These are phyloP conservation scores for Neurospora pannonica DNA, from an alignment of 495 filamentous ascomycete species.

Conservation along the genomic window DNA sequence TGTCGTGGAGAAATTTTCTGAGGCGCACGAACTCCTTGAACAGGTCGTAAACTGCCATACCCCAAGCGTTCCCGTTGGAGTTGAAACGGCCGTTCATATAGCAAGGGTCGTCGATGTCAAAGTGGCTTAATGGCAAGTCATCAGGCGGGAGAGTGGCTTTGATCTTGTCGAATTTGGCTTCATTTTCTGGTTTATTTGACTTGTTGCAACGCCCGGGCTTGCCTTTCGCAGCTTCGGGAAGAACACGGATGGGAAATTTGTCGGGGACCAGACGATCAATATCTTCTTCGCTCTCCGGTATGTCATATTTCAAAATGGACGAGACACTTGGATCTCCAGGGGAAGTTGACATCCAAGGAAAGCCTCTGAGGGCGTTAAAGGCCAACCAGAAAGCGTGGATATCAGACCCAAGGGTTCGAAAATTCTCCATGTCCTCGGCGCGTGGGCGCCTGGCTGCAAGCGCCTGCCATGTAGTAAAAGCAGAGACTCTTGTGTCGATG, in stretches of 20 bases:
- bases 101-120: not conserved
- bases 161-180: not conserved
- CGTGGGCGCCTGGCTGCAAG: not conserved
- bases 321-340: not conserved
- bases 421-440: not conserved
- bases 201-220: not conserved
- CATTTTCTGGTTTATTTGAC: not conserved
- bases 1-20: constrained; percentile 25
- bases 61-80: not conserved
- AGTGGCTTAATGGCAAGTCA: not conserved
- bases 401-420: not conserved
- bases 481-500: not conserved
- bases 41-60: constrained; percentile 28
- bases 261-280: not conserved
- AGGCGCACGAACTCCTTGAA: constrained; percentile 23
- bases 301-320: not conserved
- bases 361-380: not conserved
- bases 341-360: not conserved
- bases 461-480: not conserved
- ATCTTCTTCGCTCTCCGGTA: not conserved
- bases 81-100: not conserved
- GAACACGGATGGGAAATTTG: not conserved
- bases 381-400: not conserved
- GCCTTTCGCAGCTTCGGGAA: not conserved
- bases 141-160: not conserved